Conservation (phyloP, 345 rosid genomes). For the Euphorbia tirucalli region DNA sequence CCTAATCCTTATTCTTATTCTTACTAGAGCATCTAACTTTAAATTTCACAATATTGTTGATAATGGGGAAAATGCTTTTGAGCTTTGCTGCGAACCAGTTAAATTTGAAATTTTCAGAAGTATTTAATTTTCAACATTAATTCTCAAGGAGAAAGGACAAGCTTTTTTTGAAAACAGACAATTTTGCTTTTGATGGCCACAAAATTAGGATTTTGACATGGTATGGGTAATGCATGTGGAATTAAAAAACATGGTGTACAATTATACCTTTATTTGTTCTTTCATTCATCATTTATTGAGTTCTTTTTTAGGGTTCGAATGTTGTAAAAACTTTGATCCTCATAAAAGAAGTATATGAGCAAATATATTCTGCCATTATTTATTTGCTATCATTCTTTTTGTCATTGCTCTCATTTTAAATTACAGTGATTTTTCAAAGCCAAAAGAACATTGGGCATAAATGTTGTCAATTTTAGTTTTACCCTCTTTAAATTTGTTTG, state of each 20-base stretch:
- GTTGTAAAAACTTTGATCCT: background rate
- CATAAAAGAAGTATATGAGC: background rate
- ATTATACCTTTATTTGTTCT: slow-evolving; percentile 1
- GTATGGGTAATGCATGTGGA: background rate
- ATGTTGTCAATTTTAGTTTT: background rate
- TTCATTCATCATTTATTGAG: background rate
- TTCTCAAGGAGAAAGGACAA: background rate
- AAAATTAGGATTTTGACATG: background rate
- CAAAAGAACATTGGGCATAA: background rate
- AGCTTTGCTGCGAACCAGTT: background rate
- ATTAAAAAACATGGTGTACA: background rate
- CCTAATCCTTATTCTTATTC: background rate
- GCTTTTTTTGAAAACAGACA: background rate
- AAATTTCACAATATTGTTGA: too few relatives aligned
- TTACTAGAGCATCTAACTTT: background rate
- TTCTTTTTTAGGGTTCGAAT: too few relatives aligned
- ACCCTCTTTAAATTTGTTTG: background rate
- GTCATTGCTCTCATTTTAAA: too few relatives aligned
- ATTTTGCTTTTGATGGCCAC: background rate
- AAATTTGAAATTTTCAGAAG: background rate
- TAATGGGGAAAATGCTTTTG: background rate
- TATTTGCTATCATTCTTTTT: too few relatives aligned
- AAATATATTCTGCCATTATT: background rate
- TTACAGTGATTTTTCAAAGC: background rate
- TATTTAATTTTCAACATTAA: background rate